Base-by-base conservation (phyloP, 768 basidiomycete genomes). In the Russula griseocarnosa region DNA sequence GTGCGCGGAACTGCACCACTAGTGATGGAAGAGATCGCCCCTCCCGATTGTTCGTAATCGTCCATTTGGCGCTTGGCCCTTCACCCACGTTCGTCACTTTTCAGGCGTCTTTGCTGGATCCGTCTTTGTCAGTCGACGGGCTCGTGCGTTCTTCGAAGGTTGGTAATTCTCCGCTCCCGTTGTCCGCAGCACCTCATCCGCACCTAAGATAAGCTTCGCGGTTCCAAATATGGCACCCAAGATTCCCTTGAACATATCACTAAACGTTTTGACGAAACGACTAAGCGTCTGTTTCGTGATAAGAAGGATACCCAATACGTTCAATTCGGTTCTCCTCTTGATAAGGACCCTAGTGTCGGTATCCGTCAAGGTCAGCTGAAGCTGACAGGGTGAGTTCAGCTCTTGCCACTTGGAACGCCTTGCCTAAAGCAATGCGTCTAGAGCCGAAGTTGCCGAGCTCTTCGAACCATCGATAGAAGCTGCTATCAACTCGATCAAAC, bases 391-490 rank as follows among this genome's bases (percentile, higher is more conserved):
- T 87, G 69, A 68, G 79, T 20, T 22, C n/a, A 47, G 20, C 28
- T 54, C 46, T 58, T 55, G 14, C 40, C 16, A 47, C 32, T 55
- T 34, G 54, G 20, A 42, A 46, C 14, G 34, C 47, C 36, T 32
- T 36, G 20, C 36, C 14, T 59, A 66, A 47, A 53, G 61, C 42
- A 24, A 34, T 7, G 7, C 3, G 28, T 50, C 24, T 64, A 80
- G 76, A 28, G 67, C 63, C 38, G 79, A 81, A 75, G 87, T 90
- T 9, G 84, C 87, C 8, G 83, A 85, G 55, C 76, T 91, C 8
- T 92, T 92, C 63, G 89, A 90, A 71, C 89, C 88, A 13, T 92
- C 89, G 1, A 82, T 91, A 36, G 81, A 87, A 73, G 86, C 89
- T 9, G 88, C 89, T 1, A 74, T 89, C 30, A 72, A 76, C 22